Evolutionary conservation across 2,329 filamentous ascomycete species (phyloP).

Genomic region (Leptosphaerulina australis): DNA sequence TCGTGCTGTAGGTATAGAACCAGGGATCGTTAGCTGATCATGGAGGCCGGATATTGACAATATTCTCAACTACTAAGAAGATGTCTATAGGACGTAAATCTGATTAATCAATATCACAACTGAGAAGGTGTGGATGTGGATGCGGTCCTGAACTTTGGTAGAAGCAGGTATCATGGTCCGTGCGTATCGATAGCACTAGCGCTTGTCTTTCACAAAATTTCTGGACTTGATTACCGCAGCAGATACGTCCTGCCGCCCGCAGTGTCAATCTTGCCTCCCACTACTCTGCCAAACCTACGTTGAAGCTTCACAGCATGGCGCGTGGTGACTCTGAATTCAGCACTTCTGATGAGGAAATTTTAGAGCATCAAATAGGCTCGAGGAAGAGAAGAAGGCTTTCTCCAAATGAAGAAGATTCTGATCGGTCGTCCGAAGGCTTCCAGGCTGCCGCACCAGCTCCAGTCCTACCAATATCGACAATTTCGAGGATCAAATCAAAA

Average conservation of each 20-base stretch:
- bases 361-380: constrained; percentile 39
- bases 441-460: constrained; percentile 2
- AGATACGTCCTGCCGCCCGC: constrained; percentile 4
- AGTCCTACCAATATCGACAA: constrained; percentile 26
- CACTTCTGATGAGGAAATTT: constrained; percentile 36
- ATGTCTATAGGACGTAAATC: too few relatives aligned
- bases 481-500: constrained; percentile 47
- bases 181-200: constrained; percentile 38
- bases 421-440: constrained; percentile 9
- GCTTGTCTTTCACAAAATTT: constrained; percentile 38
- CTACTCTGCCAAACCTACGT: background rate
- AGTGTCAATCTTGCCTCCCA: background rate
- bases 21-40: constrained; percentile 2
- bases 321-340: constrained; percentile 27
- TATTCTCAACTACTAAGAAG: too few relatives aligned
- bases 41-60: background rate
- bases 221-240: constrained; percentile 8
- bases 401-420: constrained; percentile 25
- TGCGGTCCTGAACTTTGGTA: too few relatives aligned
- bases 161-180: too few relatives aligned
- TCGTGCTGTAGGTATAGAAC: constrained; percentile 56
- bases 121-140: too few relatives aligned
- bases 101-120: too few relatives aligned
- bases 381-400: constrained; percentile 49
- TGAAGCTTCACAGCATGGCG: constrained; percentile 12